Conservation (phyloP, 805 yeast species). For the Starmera caribaea region DNA sequence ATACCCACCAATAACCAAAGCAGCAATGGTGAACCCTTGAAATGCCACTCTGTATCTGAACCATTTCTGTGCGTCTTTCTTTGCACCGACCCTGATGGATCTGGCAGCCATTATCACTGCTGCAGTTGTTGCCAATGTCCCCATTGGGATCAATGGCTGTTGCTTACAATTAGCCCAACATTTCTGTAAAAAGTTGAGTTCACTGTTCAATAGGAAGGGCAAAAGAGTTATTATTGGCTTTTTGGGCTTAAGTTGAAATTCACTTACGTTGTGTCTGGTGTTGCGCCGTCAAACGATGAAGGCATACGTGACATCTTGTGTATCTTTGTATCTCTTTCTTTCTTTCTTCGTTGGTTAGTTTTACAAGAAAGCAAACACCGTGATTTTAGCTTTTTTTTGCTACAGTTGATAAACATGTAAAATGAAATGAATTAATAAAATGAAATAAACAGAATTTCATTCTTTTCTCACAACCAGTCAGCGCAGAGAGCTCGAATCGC, state of each 20-base stretch:
- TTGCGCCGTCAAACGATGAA: slow-evolving; percentile 23
- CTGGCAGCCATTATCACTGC: slow-evolving; percentile 76
- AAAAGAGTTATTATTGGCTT: background rate
- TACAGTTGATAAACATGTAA: background rate
- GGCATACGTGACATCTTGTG: slow-evolving; percentile 21
- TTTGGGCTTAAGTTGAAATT: background rate
- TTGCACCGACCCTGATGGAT: slow-evolving; percentile 64
- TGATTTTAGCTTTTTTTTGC: background rate
- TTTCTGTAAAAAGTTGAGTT: slow-evolving; percentile 42
- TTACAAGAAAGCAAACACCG: background rate
- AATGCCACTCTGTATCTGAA: slow-evolving; percentile 85
- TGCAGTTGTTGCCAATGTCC: slow-evolving; percentile 66
- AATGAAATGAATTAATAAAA: no score
- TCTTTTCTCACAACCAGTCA: no score
- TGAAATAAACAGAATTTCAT: no score
- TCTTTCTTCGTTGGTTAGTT: background rate
- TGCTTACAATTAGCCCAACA: slow-evolving; percentile 58
- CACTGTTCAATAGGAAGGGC: slow-evolving; percentile 16
- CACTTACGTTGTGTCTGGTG: background rate
- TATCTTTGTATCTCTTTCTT: no score
- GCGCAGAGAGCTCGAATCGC: no score
- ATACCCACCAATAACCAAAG: slow-evolving; percentile 72
- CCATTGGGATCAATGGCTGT: slow-evolving; percentile 86
- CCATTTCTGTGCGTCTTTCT: slow-evolving; percentile 70
- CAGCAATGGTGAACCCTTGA: slow-evolving; percentile 76